phyloP scores from a whole-genome alignment of 1,284 basidiomycete species.

The Austroboletus rostrupii region DNA sequence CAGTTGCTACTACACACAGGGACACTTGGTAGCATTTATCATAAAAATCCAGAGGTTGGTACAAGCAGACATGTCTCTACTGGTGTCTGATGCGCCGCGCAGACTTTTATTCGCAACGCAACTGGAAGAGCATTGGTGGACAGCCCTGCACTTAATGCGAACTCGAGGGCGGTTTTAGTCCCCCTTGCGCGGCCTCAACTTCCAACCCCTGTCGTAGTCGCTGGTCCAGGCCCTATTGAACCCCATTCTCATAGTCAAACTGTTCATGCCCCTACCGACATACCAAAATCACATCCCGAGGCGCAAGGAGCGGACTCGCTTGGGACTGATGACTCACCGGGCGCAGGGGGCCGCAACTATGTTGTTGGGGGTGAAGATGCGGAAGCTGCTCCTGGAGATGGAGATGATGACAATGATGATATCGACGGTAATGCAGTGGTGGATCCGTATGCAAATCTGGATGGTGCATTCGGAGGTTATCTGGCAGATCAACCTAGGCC shows the following conservation, averaged over 20 bases:
- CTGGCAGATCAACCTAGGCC: constrained; percentile 62
- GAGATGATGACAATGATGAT: constrained; percentile 32
- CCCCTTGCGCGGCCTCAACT: constrained; percentile 52
- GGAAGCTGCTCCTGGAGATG: constrained; percentile 27
- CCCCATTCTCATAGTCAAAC: constrained; percentile 28
- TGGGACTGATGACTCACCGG: constrained; percentile 1
- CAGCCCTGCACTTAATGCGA: constrained; percentile 72
- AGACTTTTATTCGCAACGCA: constrained; percentile 84
- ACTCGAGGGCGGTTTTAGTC: constrained; percentile 70
- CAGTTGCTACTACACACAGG: constrained; percentile 81
- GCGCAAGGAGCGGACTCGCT: constrained; percentile 11
- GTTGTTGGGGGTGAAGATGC: constrained; percentile 11
- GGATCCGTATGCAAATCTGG: constrained; percentile 76
- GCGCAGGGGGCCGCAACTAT: constrained; percentile 2
- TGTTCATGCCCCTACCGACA: constrained; percentile 22
- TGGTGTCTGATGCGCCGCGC: constrained; percentile 12
- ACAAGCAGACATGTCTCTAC: not conserved
- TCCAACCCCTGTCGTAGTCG: constrained; percentile 46
- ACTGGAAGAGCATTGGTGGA: constrained; percentile 69
- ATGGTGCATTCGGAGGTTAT: constrained; percentile 67
- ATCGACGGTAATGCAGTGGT: constrained; percentile 28
- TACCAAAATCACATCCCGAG: constrained; percentile 14
- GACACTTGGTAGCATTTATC: constrained; percentile 82
- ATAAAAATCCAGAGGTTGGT: constrained; percentile 82
- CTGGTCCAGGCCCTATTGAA: constrained; percentile 68